Conservation (phyloP, 1,284 basidiomycete genomes). For the Pterulicium gracile region DNA sequence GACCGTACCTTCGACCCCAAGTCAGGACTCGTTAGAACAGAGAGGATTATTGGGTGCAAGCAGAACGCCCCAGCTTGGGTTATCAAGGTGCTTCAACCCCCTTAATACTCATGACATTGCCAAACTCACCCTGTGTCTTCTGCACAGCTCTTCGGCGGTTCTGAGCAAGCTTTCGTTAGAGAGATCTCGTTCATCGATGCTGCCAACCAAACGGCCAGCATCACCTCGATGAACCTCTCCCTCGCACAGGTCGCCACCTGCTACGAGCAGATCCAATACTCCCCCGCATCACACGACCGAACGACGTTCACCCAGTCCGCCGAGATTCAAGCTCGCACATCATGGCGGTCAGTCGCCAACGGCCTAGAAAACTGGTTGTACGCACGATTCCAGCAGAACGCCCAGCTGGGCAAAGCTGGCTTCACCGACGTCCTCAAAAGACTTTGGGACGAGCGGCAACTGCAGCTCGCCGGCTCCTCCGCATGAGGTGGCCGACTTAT, state of each 20-base stretch:
- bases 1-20: constrained; percentile 73
- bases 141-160: constrained; percentile 72
- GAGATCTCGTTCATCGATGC: constrained; percentile 92
- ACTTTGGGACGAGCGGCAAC: constrained; percentile 52
- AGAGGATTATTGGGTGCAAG: constrained; percentile 77
- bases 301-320: constrained; percentile 78
- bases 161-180: constrained; percentile 88
- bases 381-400: constrained; percentile 83
- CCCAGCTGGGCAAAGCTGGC: constrained; percentile 73
- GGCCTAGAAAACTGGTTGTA: constrained; percentile 75
- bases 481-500: constrained; percentile 6
- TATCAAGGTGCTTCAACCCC: constrained; percentile 50
- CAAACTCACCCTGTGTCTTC: constrained; percentile 4
- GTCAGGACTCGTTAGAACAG: constrained; percentile 83
- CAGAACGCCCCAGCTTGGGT: constrained; percentile 81
- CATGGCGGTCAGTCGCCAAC: constrained; percentile 71
- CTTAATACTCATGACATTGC: constrained; percentile 4
- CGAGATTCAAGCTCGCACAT: constrained; percentile 71
- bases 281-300: constrained; percentile 45
- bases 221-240: constrained; percentile 85
- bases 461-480: constrained; percentile 16
- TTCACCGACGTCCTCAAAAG: constrained; percentile 79
- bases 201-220: constrained; percentile 62
- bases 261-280: constrained; percentile 83
- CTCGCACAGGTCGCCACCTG: constrained; percentile 85